Base-by-base conservation (phyloP, 179 eudicot species). In the Corrigiola litoralis region DNA sequence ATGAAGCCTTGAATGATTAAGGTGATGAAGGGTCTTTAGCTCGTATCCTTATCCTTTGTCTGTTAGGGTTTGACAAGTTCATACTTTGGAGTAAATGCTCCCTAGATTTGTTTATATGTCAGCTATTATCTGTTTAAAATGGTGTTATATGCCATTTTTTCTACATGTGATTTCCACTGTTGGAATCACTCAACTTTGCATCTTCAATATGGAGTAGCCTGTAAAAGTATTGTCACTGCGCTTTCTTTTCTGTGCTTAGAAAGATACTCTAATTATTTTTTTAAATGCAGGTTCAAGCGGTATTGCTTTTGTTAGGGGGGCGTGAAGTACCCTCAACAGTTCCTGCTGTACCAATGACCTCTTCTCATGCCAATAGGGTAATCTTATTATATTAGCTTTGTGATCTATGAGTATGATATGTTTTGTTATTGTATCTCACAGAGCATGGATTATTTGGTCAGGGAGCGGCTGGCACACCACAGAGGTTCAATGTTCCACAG, bases 221-320 rank as follows among this genome's bases (percentile, higher is more conserved):
- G 44, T 21, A 38, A 27, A 51, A 25, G 20, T 37, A 20, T 42
- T 20, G 3, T 40, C 24, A 34, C 23, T 23, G 36, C 3, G 2
- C 7, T 21, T 0, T 21, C 17, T 21, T 48, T 24, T 11, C 7
- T 25, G 2, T 27, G 18, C 20, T 31, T 34, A 47, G 31, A 49
- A 34, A 6, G 40, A 27, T 27, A 54, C 62, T 48, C n/a, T 58
- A 29, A 57, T 67, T 44, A 40, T 68, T 58, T 53, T 65, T 23
- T 28, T 50, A 21, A n/a, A n/a, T 75, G 65, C 83, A 88, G 92
- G 96, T 89, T 72, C 96, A 89, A 82, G 88, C 95, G 44, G 91
- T 87, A 58, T 82, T 89, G 27, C 83, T 89, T 46, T 70, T 89
- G 52, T 72, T 89, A 66, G 91, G 95, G 36, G 96, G 87, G 4